A percentile compares a stretch with the other conserved stretches of the same genome.
These are phyloP conservation scores for Pleurotus citrinopileatus DNA, from an alignment of 768 basidiomycete species.

Conservation along the genomic window DNA sequence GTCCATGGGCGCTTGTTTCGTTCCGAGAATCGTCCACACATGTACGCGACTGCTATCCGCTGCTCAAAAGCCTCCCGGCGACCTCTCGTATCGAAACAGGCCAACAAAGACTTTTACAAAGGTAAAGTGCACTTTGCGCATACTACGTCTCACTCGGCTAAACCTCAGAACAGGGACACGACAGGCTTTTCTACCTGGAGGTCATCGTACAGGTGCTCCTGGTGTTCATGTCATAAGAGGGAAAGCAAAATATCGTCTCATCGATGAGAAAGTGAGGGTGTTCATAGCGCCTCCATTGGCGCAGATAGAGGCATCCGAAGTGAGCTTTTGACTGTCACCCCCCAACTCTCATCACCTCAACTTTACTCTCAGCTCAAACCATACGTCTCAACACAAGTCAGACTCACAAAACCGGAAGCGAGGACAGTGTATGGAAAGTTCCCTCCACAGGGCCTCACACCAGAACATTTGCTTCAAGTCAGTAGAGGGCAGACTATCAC, in stretches of 20 bases:
- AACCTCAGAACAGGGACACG: slow-evolving; percentile 61
- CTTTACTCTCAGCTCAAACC: slow-evolving; percentile 54
- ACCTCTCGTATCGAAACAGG: slow-evolving; percentile 81
- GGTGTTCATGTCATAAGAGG: slow-evolving; percentile 80
- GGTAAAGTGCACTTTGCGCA: slow-evolving; percentile 42
- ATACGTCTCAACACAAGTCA: slow-evolving; percentile 53
- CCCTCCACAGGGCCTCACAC: slow-evolving; percentile 36
- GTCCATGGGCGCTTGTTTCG: neutral
- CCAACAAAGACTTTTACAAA: slow-evolving; percentile 97
- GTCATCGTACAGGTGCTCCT: slow-evolving; percentile 84
- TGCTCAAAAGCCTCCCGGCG: slow-evolving; percentile 83
- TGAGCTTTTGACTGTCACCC: slow-evolving; percentile 29
- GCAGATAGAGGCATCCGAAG: slow-evolving; percentile 55
- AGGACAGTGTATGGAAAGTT: slow-evolving; percentile 37
- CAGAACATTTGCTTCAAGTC: slow-evolving; percentile 40
- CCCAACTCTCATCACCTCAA: neutral
- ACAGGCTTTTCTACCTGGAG: slow-evolving; percentile 80
- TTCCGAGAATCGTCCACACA: slow-evolving; percentile 20
- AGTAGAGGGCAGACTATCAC: slow-evolving; percentile 1
- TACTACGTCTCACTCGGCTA: neutral
- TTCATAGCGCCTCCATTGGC: slow-evolving; percentile 78
- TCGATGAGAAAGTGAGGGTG: slow-evolving; percentile 81
- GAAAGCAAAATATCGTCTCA: slow-evolving; percentile 74
- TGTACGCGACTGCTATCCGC: slow-evolving; percentile 68
- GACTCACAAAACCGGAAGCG: slow-evolving; percentile 32